Evolutionary conservation across 2,329 filamentous ascomycete genomes (phyloP).

Genomic region (Pseudogymnoascus sp.): DNA sequence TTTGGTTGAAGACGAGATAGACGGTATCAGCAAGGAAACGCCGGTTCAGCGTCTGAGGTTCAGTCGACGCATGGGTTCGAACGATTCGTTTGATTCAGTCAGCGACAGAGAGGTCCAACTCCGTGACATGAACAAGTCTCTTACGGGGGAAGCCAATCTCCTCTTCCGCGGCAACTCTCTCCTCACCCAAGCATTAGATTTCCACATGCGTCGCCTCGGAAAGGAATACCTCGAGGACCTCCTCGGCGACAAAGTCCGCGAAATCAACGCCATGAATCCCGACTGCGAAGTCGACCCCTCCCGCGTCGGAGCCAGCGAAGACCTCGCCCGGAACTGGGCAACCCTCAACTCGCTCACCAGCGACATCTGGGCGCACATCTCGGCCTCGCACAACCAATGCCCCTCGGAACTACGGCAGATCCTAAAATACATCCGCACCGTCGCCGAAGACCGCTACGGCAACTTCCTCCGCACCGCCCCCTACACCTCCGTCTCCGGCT

Average conservation of each 20-base stretch:
- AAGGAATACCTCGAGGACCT: slow-evolving; percentile 88
- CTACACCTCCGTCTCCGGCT: slow-evolving; percentile 91
- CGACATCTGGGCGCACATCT: slow-evolving; percentile 78
- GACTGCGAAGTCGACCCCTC: slow-evolving; percentile 95
- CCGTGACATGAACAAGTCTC: slow-evolving; percentile 67
- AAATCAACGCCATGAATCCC: slow-evolving; percentile 83
- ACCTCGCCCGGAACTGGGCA: slow-evolving; percentile 76
- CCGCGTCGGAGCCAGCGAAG: slow-evolving; percentile 56
- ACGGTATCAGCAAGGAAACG: slow-evolving; percentile 77
- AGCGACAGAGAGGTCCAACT: slow-evolving; percentile 64
- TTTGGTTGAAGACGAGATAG: slow-evolving; percentile 92
- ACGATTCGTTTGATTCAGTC: slow-evolving; percentile 53
- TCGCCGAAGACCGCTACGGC: slow-evolving; percentile 88
- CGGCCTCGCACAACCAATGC: slow-evolving; percentile 62
- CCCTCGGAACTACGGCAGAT: slow-evolving; percentile 76
- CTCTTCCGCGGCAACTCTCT: slow-evolving; percentile 93
- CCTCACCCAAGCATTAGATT: slow-evolving; percentile 84
- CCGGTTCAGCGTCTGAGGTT: slow-evolving; percentile 66
- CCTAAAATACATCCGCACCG: slow-evolving; percentile 83
- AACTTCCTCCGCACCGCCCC: slow-evolving; percentile 82
- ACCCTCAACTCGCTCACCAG: slow-evolving; percentile 67
- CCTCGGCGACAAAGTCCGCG: slow-evolving; percentile 71
- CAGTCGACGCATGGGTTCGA: slow-evolving; percentile 60
- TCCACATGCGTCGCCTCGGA: slow-evolving; percentile 89
- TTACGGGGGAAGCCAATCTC: slow-evolving; percentile 82